phyloP scores from a whole-genome alignment of 345 rosid species.

The Erodium maritimum region DNA sequence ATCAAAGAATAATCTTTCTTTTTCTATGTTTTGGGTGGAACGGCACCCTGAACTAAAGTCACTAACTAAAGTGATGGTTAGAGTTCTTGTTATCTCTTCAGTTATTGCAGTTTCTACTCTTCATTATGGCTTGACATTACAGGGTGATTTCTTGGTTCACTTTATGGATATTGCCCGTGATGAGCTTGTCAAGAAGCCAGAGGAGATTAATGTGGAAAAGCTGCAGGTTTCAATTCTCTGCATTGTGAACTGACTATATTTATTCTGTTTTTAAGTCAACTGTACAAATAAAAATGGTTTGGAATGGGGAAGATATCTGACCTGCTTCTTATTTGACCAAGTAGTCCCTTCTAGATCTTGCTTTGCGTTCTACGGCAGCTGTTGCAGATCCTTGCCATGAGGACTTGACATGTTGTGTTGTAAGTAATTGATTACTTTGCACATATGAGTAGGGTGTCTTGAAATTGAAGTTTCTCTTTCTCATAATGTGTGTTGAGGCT shows the following conservation, averaged over 20 bases:
- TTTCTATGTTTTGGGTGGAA: background rate
- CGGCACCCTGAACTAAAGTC: background rate
- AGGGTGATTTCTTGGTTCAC: constrained; percentile 98
- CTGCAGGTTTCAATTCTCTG: constrained; percentile 46
- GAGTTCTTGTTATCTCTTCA: background rate
- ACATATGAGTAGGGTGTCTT: background rate
- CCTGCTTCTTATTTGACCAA: background rate
- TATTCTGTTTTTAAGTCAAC: background rate
- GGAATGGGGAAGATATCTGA: background rate
- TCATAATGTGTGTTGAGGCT: constrained; percentile 15
- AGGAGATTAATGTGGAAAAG: constrained; percentile 80
- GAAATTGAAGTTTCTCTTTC: constrained; percentile 9
- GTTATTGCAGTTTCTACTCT: constrained; percentile 3
- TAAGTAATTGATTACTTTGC: constrained; percentile 22
- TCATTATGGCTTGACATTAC: constrained; percentile 10
- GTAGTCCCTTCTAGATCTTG: constrained; percentile 94
- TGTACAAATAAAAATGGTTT: background rate
- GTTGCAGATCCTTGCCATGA: constrained; percentile 94
- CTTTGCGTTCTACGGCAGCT: constrained; percentile 88
- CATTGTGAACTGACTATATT: background rate
- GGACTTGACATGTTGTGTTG: constrained; percentile 92
- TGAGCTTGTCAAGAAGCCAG: constrained; percentile 67
- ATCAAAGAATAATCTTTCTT: background rate
- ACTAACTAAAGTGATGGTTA: background rate
- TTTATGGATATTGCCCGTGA: constrained; percentile 97